Percentiles rank a stretch among this genome's conserved stretches.
Conservation (phyloP, 345 rosid genomes). For the Camelina hispida region DNA sequence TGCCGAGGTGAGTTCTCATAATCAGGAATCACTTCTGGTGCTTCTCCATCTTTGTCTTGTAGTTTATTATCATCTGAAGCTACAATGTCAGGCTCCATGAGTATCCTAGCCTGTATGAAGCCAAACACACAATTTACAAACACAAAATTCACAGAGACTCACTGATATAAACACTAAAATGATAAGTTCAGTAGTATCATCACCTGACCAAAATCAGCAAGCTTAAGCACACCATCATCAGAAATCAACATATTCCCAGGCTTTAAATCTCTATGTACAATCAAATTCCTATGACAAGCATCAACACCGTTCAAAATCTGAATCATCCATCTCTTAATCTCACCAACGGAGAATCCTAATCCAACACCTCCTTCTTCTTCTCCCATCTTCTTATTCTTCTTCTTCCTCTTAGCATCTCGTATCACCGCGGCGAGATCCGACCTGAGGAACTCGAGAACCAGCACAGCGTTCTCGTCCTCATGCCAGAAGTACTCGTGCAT, state of each 20-base stretch:
- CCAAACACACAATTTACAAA: conserved; percentile 27
- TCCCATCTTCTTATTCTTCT: conserved; percentile 21
- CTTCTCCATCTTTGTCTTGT: conserved; percentile 42
- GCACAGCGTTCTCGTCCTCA: conserved; percentile 96
- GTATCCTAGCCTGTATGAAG: conserved; percentile 77
- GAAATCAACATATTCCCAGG: conserved; percentile 84
- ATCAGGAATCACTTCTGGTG: conserved; percentile 49
- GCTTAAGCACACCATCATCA: conserved; percentile 81
- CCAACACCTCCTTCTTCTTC: conserved; percentile 38
- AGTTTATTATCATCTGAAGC: conserved; percentile 49
- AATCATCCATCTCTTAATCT: conserved; percentile 92
- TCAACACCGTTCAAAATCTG: conserved; percentile 82
- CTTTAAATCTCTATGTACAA: conserved; percentile 93
- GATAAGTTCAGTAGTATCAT: neutral
- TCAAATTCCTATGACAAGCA: conserved; percentile 75
- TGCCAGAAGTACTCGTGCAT: conserved; percentile 93
- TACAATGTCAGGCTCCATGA: conserved; percentile 63
- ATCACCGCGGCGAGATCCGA: conserved; percentile 76
- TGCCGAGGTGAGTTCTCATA: conserved; percentile 43
- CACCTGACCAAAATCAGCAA: conserved; percentile 99
- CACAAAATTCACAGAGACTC: neutral
- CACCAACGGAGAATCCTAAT: conserved; percentile 56
- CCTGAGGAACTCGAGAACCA: conserved; percentile 84
- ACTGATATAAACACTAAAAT: neutral
- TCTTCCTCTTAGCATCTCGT: conserved; percentile 58